Percentiles rank a stretch among this genome's conserved stretches.
Conservation (phyloP, 1,284 basidiomycete species). For the Leccinum fallax region DNA sequence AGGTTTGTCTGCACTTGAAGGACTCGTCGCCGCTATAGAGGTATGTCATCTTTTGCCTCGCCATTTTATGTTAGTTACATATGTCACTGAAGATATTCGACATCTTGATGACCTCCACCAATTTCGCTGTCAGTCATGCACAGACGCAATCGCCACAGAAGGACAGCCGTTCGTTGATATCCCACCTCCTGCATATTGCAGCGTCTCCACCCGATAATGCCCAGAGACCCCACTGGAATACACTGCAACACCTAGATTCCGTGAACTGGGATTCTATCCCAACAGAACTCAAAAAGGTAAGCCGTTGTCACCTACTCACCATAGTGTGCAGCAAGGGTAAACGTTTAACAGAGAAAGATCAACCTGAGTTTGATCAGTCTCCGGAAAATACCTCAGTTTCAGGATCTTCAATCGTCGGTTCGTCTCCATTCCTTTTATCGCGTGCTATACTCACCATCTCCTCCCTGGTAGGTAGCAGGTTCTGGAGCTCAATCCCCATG, state of each 20-base stretch:
- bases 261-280: slow-evolving; percentile 68
- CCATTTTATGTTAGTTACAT: neutral
- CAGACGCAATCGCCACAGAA: slow-evolving; percentile 32
- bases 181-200: slow-evolving; percentile 65
- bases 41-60: slow-evolving; percentile 39
- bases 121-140: slow-evolving; percentile 10
- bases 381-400: slow-evolving; percentile 47
- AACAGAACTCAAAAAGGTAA: slow-evolving; percentile 59
- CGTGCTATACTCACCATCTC: neutral
- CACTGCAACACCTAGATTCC: slow-evolving; percentile 51
- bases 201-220: slow-evolving; percentile 56
- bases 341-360: slow-evolving; percentile 55
- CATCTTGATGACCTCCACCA: slow-evolving; percentile 30
- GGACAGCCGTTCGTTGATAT: slow-evolving; percentile 38
- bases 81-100: slow-evolving; percentile 31
- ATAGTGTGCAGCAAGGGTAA: neutral
- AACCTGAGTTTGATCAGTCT: slow-evolving; percentile 56
- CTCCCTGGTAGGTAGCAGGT: slow-evolving; percentile 39
- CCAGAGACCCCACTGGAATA: slow-evolving; percentile 58
- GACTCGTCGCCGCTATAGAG: slow-evolving; percentile 70
- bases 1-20: slow-evolving; percentile 73
- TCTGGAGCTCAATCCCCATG: slow-evolving; percentile 43
- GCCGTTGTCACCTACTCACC: neutral
- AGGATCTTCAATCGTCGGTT: slow-evolving; percentile 55
- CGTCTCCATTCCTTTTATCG: slow-evolving; percentile 21